phyloP scores from a whole-genome alignment of 2,329 filamentous ascomycete species.

The Exophiala calicioides region DNA sequence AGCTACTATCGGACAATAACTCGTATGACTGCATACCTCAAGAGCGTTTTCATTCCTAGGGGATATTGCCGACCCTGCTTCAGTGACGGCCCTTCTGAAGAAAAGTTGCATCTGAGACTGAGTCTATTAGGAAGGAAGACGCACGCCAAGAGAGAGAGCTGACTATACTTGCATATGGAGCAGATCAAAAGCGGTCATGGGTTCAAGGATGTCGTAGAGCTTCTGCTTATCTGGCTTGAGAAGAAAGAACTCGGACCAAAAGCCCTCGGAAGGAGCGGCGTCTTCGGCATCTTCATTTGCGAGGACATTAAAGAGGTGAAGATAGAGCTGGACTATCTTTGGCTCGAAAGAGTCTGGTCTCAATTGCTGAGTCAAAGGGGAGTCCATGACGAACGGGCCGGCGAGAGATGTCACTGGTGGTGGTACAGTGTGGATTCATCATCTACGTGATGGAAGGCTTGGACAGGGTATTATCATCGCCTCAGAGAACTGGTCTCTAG shows the following conservation, averaged over 20 bases:
- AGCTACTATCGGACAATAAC: not conserved
- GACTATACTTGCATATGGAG: slow-evolving; percentile 67
- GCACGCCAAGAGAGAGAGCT: slow-evolving; percentile 5
- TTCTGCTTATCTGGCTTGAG: slow-evolving; percentile 73
- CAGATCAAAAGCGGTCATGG: slow-evolving; percentile 72
- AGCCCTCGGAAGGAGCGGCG: slow-evolving; percentile 75
- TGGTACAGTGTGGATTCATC: slow-evolving; percentile 5
- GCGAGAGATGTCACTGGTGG: not conserved
- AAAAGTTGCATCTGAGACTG: slow-evolving; percentile 72
- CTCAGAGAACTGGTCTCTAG: too few relatives aligned
- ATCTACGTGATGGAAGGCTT: not conserved
- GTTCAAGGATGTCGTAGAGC: slow-evolving; percentile 68
- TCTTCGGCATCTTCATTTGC: slow-evolving; percentile 58
- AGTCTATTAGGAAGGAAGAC: slow-evolving; percentile 26
- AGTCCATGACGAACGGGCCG: slow-evolving; percentile 42
- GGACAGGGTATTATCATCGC: too few relatives aligned
- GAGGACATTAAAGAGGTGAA: slow-evolving; percentile 69
- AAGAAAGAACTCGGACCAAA: slow-evolving; percentile 96
- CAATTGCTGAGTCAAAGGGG: slow-evolving; percentile 88
- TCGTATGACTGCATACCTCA: slow-evolving; percentile 60
- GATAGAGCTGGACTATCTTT: slow-evolving; percentile 90
- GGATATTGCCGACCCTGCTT: slow-evolving; percentile 63
- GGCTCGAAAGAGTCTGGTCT: slow-evolving; percentile 88
- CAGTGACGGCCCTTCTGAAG: slow-evolving; percentile 70
- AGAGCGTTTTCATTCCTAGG: slow-evolving; percentile 76